Evolutionary conservation across 2,329 filamentous ascomycete genomes (phyloP).

Genomic region (Pezicula carpinea): DNA sequence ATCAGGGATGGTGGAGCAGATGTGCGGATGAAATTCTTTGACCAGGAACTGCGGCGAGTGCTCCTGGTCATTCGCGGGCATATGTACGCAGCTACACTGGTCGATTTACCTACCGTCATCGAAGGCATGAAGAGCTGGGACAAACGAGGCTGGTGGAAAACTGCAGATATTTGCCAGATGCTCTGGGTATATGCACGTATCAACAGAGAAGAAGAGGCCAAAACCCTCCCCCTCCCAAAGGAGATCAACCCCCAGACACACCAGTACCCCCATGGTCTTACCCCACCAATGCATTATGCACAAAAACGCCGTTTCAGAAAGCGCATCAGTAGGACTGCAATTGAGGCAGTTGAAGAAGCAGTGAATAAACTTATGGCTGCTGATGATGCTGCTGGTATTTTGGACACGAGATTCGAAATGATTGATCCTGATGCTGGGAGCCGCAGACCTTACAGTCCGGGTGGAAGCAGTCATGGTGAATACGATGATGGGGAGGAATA

Average conservation of each 20-base stretch:
- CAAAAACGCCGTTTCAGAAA: slow-evolving; percentile 54
- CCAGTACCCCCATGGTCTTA: slow-evolving; percentile 49
- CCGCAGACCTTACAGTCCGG: slow-evolving; percentile 18
- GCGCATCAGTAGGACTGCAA: slow-evolving; percentile 48
- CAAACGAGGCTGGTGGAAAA: slow-evolving; percentile 67
- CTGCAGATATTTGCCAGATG: slow-evolving; percentile 72
- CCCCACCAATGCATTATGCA: slow-evolving; percentile 55
- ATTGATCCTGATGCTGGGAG: slow-evolving; percentile 31
- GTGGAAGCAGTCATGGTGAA: slow-evolving; percentile 23
- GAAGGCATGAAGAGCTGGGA: slow-evolving; percentile 76
- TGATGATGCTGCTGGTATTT: slow-evolving; percentile 33
- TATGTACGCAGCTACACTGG: slow-evolving; percentile 60
- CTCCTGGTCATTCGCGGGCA: slow-evolving; percentile 54
- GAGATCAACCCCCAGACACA: slow-evolving; percentile 26
- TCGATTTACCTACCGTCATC: slow-evolving; percentile 66
- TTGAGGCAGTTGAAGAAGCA: slow-evolving; percentile 51
- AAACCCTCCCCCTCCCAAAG: slow-evolving; percentile 22
- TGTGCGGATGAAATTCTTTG: slow-evolving; percentile 75
- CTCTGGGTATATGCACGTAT: slow-evolving; percentile 59
- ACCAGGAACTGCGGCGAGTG: slow-evolving; percentile 56
- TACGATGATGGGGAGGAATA: slow-evolving; percentile 32
- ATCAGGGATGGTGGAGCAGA: slow-evolving; percentile 66
- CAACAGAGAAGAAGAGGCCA: slow-evolving; percentile 46
- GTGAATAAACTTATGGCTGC: slow-evolving; percentile 46
- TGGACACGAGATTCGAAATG: slow-evolving; percentile 37